Evolutionary conservation across 306 rosid genomes (phyloP).

Genomic region (Datisca glomerata): DNA sequence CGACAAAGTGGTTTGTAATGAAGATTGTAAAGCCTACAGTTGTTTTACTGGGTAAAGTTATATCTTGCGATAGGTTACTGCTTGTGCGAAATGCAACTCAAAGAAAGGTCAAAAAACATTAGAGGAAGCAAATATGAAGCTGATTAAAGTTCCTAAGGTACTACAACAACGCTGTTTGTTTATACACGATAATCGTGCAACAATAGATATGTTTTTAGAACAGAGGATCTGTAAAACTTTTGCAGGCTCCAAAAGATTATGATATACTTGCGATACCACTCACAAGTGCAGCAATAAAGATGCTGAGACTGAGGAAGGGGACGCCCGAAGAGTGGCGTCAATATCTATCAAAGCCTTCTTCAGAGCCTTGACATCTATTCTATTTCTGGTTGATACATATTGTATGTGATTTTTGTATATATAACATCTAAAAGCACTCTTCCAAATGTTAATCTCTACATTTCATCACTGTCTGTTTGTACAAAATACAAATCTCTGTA

Average conservation of each 20-base stretch:
- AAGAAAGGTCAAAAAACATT: conserved; percentile 70
- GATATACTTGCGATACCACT: conserved; percentile 90
- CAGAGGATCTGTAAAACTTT: too few relatives aligned
- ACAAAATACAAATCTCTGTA: too few relatives aligned
- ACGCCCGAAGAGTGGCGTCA: conserved; percentile 97
- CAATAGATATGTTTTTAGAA: too few relatives aligned
- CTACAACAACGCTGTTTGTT: background rate
- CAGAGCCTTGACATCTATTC: conserved; percentile 26
- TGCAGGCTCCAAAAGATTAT: conserved; percentile 59
- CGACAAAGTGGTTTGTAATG: too few relatives aligned
- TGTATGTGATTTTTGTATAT: too few relatives aligned
- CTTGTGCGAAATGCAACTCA: conserved; percentile 80
- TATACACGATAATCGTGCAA: too few relatives aligned
- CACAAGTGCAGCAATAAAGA: conserved; percentile 65
- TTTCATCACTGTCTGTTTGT: too few relatives aligned
- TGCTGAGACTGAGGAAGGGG: conserved; percentile 58
- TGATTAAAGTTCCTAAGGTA: conserved; percentile 75
- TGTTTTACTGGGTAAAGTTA: too few relatives aligned
- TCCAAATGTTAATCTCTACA: too few relatives aligned
- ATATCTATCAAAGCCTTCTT: conserved; percentile 44
- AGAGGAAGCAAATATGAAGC: conserved; percentile 87
- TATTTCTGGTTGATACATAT: too few relatives aligned
- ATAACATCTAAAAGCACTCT: too few relatives aligned
- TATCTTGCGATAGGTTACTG: conserved; percentile 67
- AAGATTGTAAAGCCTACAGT: too few relatives aligned